Conservation (phyloP, 176 grass and related monocot species). For the Aegilops speltoides region DNA sequence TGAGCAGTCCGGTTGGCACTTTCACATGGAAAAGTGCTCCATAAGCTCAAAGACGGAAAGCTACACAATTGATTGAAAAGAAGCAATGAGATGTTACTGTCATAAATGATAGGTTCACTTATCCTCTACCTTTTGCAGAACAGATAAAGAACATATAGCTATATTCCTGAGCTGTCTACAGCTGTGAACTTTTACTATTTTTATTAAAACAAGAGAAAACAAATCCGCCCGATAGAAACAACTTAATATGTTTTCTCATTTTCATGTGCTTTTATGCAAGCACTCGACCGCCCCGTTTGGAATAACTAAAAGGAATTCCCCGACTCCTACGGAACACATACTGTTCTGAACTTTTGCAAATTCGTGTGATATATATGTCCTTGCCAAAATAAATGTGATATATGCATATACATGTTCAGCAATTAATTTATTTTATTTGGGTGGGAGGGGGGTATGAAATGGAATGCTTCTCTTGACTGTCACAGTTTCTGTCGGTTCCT, state of each 20-base stretch:
- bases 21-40: constrained; percentile 13
- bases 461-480: not conserved
- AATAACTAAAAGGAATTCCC: too few relatives aligned
- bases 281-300: not conserved
- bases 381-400: too few relatives aligned
- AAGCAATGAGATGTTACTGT: not conserved
- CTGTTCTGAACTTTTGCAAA: not conserved
- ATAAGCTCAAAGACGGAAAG: constrained; percentile 1
- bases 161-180: not conserved
- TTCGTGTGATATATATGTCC: not conserved
- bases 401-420: not conserved
- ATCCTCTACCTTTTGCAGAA: not conserved
- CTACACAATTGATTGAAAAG: not conserved
- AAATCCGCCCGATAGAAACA: not conserved
- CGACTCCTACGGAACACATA: not conserved
- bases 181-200: not conserved
- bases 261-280: not conserved
- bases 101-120: not conserved
- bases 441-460: not conserved
- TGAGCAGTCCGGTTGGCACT: not conserved
- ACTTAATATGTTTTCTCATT: not conserved
- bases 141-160: not conserved
- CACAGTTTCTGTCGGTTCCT: not conserved
- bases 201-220: not conserved
- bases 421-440: not conserved